Conservation (phyloP, 2,329 filamentous ascomycete species). For the Aspergillus sp. region DNA sequence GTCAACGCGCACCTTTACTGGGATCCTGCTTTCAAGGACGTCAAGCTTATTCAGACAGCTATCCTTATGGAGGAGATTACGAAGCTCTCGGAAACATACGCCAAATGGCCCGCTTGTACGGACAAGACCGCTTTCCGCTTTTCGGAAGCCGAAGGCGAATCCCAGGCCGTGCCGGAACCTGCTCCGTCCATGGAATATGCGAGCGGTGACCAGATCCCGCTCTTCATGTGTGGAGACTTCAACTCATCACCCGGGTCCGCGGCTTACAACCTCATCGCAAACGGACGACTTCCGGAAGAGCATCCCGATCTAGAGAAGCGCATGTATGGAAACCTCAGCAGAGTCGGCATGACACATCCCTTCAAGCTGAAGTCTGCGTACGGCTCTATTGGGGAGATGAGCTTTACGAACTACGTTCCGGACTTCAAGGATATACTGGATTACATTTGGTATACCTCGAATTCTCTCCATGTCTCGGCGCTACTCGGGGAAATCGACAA, state of each 20-base stretch:
- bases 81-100: constrained; percentile 83
- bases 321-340: constrained; percentile 91
- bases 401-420: constrained; percentile 96
- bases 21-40: constrained; percentile 88
- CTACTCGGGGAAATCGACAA: constrained; percentile 85
- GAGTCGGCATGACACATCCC: constrained; percentile 89
- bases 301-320: constrained; percentile 80
- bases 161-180: constrained; percentile 60
- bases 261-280: constrained; percentile 86
- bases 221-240: constrained; percentile 93
- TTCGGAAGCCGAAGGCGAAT: constrained; percentile 53
- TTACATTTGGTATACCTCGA: constrained; percentile 97
- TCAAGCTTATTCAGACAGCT: constrained; percentile 94
- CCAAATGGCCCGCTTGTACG: constrained; percentile 75
- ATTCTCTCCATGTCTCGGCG: constrained; percentile 80
- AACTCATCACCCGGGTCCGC: constrained; percentile 88
- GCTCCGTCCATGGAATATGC: constrained; percentile 86
- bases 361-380: constrained; percentile 95
- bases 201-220: constrained; percentile 82
- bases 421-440: constrained; percentile 92
- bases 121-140: constrained; percentile 69
- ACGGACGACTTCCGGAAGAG: constrained; percentile 75
- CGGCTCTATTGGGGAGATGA: constrained; percentile 78
- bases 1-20: constrained; percentile 95
- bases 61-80: constrained; percentile 92